Evolutionary conservation across 2,329 filamentous ascomycete genomes (phyloP), one percentile per base, ranked within the genome.

Genomic region (Magnaporthiopsis rhizophila): DNA sequence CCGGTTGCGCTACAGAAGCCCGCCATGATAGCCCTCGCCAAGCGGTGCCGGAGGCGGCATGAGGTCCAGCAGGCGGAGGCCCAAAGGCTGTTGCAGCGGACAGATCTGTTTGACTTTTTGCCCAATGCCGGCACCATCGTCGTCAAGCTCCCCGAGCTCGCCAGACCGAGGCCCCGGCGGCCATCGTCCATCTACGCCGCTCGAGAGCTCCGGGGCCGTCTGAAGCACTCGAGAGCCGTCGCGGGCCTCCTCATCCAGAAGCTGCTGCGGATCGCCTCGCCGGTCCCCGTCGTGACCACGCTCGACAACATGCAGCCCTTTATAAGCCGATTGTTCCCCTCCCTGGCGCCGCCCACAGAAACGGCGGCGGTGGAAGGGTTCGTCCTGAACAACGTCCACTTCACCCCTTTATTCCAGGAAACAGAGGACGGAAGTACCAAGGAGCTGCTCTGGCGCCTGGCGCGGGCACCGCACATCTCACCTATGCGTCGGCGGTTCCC

Each of bases 1-100:
- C 94, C 95, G 0, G 74, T 73, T 12, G 91, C 92, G 0, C 76
- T 98, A 2, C 85, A 85, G 66, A 86, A 87, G 64, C 77, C 82
- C 0, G 80, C 85, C 0, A 80, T 97, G 6, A 75, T 94, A 2
- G 75, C 77, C 0, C 76, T 96, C 62, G 80, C 88, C 0, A 72
- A 78, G 21, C 80, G 80, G 38, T 83, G 84, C 36, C 78, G 81
- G 59, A 69, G 69, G 15, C 80, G 78, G 8, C 75, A 78, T 0
- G 69, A 74, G 3, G 69, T 73, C 1, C 77, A 84, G 62, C 83
- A 84, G 50, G 75, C 77, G 2, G 77, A 84, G 65, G 87, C 86
- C 0, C 76, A 84, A 26, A 71, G 78, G 9, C 75, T 89, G 8
- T 78, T 92, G n/a, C 64, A 75, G 21, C 73, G 75, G 45, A 78